phyloP scores from a whole-genome alignment of 345 rosid species.

The Camelina hispida region DNA sequence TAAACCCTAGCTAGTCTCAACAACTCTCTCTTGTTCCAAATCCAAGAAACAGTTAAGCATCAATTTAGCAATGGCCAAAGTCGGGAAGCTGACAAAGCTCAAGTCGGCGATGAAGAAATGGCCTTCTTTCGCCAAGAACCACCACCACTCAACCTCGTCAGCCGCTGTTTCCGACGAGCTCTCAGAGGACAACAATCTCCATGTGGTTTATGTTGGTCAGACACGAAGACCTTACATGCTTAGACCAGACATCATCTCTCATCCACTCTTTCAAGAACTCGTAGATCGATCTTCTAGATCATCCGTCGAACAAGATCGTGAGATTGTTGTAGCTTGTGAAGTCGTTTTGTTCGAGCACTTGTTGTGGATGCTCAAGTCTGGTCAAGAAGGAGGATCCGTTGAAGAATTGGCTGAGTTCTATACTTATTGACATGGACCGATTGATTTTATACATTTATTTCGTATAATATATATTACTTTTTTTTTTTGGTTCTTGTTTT shows the following conservation, averaged over 20 bases:
- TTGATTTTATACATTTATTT: constrained; percentile 32
- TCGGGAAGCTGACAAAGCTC: constrained; percentile 77
- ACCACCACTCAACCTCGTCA: constrained; percentile 39
- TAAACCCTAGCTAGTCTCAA: constrained; percentile 27
- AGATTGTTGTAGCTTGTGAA: constrained; percentile 74
- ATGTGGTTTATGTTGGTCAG: constrained; percentile 86
- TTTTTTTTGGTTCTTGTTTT: constrained; percentile 21
- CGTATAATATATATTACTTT: constrained; percentile 29
- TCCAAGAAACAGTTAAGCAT: background rate
- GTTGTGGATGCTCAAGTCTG: constrained; percentile 86
- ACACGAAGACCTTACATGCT: constrained; percentile 75
- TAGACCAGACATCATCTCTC: constrained; percentile 59
- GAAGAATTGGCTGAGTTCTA: constrained; percentile 64
- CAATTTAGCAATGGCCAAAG: constrained; percentile 62
- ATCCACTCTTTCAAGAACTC: constrained; percentile 83
- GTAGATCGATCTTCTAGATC: constrained; percentile 60
- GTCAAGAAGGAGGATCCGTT: constrained; percentile 45
- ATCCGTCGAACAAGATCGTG: constrained; percentile 41
- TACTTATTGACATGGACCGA: constrained; percentile 49
- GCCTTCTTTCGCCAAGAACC: constrained; percentile 73
- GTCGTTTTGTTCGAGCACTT: constrained; percentile 93
- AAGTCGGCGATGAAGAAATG: constrained; percentile 86
- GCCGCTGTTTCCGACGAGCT: constrained; percentile 42
- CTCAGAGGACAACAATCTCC: constrained; percentile 46
- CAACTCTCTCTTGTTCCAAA: constrained; percentile 13